Percentiles rank a stretch among this genome's conserved stretches.
Conservation (phyloP, 2,329 filamentous ascomycete genomes). For the Aspergillus spinulosporus region DNA sequence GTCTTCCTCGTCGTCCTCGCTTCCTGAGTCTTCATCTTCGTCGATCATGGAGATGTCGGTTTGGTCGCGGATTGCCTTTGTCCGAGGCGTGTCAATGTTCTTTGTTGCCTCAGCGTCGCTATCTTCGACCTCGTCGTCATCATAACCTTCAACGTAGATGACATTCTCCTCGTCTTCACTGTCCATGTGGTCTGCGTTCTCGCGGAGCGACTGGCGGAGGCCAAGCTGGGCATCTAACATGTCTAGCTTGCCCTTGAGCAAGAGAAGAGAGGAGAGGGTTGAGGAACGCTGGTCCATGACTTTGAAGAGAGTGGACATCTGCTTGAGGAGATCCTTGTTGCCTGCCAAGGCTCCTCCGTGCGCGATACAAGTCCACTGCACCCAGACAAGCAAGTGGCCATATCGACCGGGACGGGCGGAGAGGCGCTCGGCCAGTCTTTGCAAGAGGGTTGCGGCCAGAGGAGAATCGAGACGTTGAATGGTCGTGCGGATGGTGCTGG, state of each 20-base stretch:
- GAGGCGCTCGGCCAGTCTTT: conserved; percentile 81
- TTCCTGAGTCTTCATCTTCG: conserved; percentile 28
- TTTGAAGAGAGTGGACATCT: conserved; percentile 75
- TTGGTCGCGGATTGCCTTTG: conserved; percentile 39
- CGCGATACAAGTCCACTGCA: conserved; percentile 89
- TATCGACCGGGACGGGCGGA: conserved; percentile 85
- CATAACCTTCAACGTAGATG: conserved; percentile 84
- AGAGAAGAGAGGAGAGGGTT: conserved; percentile 76
- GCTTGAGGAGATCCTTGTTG: conserved; percentile 78
- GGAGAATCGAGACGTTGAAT: conserved; percentile 86
- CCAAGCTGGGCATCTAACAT: conserved; percentile 90
- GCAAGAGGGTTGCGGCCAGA: conserved; percentile 75
- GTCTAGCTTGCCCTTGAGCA: conserved; percentile 92
- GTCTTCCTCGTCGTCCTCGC: conserved; percentile 58
- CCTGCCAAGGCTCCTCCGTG: conserved; percentile 89
- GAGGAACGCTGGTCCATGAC: conserved; percentile 84
- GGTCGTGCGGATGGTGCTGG: conserved; percentile 77
- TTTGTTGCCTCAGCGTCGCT: conserved; percentile 33
- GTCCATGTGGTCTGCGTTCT: conserved; percentile 39
- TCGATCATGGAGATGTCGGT: conserved; percentile 45
- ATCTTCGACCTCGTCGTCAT: conserved; percentile 54
- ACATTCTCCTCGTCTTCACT: conserved; percentile 68
- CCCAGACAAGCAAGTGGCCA: conserved; percentile 88
- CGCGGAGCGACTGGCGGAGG: conserved; percentile 69
- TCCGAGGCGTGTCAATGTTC: conserved; percentile 31